Evolutionary conservation across 2,329 filamentous ascomycete genomes (phyloP).

Genomic region (Lasiodiplodia citricola): DNA sequence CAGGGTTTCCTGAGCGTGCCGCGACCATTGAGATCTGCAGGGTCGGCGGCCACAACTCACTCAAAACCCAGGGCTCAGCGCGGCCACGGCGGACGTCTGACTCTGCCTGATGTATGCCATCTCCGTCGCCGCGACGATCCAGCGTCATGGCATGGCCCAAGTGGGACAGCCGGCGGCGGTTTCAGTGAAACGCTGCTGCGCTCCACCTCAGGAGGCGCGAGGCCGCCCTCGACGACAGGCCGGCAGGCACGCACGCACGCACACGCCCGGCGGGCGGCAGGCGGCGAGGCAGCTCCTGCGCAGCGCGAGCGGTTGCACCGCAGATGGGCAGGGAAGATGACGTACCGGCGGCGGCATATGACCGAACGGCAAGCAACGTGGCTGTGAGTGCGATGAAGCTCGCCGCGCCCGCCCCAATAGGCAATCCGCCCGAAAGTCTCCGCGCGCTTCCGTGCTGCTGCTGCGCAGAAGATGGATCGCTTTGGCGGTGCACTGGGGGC

Average conservation of each 20-base stretch:
- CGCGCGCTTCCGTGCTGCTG: conserved; percentile 13
- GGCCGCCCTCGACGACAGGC: background rate
- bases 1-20: conserved; percentile 6
- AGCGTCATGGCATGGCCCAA: conserved; percentile 7
- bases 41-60: conserved; percentile 17
- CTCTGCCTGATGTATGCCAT: conserved; percentile 17
- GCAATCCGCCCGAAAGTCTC: conserved; percentile 20
- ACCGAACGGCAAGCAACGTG: conserved; percentile 21
- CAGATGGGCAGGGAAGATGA: conserved; percentile 24
- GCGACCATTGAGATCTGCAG: conserved; percentile 24
- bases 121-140: conserved; percentile 11
- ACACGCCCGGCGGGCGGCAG: background rate
- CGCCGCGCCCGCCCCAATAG: background rate
- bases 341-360: conserved; percentile 25
- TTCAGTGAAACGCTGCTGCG: conserved; percentile 21
- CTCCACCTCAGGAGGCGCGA: conserved; percentile 19
- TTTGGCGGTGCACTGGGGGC: conserved; percentile 1
- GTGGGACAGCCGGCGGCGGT: conserved; percentile 21
- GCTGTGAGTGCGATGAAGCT: conserved; percentile 23
- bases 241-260: background rate
- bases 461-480: conserved; percentile 21
- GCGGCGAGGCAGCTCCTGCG: background rate
- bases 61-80: conserved; percentile 3
- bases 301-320: background rate
- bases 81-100: conserved; percentile 4